These are phyloP conservation scores for Fusarium sp. DNA, from an alignment of 2,329 filamentous ascomycete genomes.

Conservation along the genomic window DNA sequence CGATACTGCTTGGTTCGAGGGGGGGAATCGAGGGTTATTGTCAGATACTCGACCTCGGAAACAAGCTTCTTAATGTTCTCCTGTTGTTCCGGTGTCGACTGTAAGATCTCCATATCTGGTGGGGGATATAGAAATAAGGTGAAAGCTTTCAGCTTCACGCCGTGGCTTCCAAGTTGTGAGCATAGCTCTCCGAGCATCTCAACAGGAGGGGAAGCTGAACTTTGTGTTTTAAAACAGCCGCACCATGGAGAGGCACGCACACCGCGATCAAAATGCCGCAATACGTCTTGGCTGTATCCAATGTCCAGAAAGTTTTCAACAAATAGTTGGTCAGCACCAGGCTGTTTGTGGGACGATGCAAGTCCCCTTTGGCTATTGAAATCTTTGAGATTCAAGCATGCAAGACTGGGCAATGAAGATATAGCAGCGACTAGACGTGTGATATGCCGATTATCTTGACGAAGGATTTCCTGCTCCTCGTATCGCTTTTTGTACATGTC, in stretches of 20 bases:
- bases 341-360: background rate
- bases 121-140: background rate
- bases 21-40: background rate
- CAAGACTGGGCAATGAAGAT: background rate
- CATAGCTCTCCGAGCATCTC: slow-evolving; percentile 6
- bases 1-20: background rate
- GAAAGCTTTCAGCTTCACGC: background rate
- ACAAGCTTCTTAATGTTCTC: background rate
- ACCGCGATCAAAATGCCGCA: background rate
- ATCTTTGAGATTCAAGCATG: background rate
- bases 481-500: background rate
- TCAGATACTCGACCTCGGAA: background rate
- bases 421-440: background rate
- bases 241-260: background rate
- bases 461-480: background rate
- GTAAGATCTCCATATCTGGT: background rate
- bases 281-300: background rate
- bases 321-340: background rate
- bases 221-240: background rate
- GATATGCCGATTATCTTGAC: background rate
- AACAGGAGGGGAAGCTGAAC: background rate
- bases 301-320: background rate
- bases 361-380: background rate
- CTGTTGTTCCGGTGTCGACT: background rate
- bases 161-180: background rate